phyloP scores from a whole-genome alignment of 192 early-diverging fungal genomes.

The Mortierella alpina region DNA sequence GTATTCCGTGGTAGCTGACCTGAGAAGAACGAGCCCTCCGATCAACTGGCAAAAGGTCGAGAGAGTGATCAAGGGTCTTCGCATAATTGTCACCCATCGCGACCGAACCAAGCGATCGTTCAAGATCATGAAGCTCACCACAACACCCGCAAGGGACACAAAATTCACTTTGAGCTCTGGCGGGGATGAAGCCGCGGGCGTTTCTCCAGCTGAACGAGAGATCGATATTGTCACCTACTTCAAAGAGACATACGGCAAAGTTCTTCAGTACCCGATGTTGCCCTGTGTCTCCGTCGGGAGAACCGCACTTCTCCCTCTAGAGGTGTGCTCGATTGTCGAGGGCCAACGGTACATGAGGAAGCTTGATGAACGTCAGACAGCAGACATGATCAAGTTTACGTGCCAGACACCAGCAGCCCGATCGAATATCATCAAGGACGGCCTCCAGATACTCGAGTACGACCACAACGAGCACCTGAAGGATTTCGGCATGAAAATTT shows the following conservation, averaged over 20 bases:
- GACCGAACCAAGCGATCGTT: constrained; percentile 75
- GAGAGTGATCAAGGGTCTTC: constrained; percentile 63
- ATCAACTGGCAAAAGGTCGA: constrained; percentile 57
- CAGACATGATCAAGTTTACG: constrained; percentile 96
- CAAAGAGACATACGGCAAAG: constrained; percentile 72
- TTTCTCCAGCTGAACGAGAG: background rate
- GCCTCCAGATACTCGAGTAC: constrained; percentile 73
- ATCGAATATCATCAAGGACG: constrained; percentile 82
- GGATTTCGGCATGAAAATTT: constrained; percentile 81
- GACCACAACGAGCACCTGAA: constrained; percentile 76
- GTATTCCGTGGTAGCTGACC: constrained; percentile 30
- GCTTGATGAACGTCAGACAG: constrained; percentile 86
- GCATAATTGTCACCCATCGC: constrained; percentile 66
- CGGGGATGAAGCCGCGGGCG: constrained; percentile 4
- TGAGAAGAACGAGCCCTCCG: constrained; percentile 53
- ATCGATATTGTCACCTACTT: constrained; percentile 81
- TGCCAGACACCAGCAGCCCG: constrained; percentile 85
- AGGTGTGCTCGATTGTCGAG: constrained; percentile 84
- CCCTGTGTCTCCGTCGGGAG: constrained; percentile 80
- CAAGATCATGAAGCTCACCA: constrained; percentile 73
- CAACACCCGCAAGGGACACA: constrained; percentile 71
- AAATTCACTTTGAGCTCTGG: constrained; percentile 73
- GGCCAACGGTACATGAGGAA: constrained; percentile 89
- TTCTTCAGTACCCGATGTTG: constrained; percentile 79
- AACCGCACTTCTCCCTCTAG: constrained; percentile 81